phyloP scores from a whole-genome alignment of 352 stramenopile species.

The Pythium diclinum region DNA sequence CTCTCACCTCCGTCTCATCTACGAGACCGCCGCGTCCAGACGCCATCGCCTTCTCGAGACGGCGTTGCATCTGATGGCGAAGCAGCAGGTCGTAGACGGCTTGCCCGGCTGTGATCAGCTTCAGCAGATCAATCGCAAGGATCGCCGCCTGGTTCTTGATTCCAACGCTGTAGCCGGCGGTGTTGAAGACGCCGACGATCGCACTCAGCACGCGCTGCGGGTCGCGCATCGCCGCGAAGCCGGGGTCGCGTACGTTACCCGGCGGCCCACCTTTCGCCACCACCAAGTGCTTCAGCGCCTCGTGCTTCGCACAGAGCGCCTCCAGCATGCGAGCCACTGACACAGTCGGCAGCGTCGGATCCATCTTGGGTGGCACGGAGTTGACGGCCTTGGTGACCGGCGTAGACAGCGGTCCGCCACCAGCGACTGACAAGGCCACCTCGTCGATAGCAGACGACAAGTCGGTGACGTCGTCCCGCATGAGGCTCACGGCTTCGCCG shows the following conservation, averaged over 20 bases:
- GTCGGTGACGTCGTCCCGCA: background rate
- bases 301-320: constrained; percentile 6
- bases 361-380: constrained; percentile 3
- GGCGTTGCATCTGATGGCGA: constrained; percentile 7
- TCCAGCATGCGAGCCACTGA: constrained; percentile 6
- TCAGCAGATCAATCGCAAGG: background rate
- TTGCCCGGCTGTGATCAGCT: background rate
- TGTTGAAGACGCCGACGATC: constrained; percentile 20
- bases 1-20: background rate
- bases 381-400: constrained; percentile 2
- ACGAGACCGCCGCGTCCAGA: background rate
- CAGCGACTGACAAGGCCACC: background rate
- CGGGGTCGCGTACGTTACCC: constrained; percentile 3
- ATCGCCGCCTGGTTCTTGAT: background rate
- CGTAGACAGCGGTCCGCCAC: background rate
- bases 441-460: background rate
- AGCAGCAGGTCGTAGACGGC: constrained; percentile 11
- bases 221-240: constrained; percentile 12
- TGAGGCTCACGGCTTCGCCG: background rate
- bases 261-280: background rate
- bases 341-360: background rate
- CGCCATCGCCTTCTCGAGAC: background rate
- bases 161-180: constrained; percentile 1
- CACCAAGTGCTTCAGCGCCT: constrained; percentile 8
- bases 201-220: background rate